A percentile compares a stretch with the other conserved stretches of the same genome.
Conservation (phyloP, 2,329 filamentous ascomycete genomes). For the Fusarium denticulatum region DNA sequence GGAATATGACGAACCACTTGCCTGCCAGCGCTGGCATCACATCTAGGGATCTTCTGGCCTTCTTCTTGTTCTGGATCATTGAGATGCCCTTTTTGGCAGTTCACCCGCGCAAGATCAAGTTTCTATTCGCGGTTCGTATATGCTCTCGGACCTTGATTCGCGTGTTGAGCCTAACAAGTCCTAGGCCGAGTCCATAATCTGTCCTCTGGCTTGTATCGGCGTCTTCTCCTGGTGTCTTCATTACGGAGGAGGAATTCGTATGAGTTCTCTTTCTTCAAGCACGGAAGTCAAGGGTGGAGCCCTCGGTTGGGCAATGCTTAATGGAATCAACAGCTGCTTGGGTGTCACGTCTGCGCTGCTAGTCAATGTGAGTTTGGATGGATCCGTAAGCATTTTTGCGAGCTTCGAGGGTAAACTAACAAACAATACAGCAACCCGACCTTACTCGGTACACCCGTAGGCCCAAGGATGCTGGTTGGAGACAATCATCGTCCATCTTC, state of each 20-base stretch:
- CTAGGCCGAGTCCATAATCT: not conserved
- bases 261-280: not conserved
- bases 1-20: conserved; percentile 46
- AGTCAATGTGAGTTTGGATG: not conserved
- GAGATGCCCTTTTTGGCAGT: conserved; percentile 44
- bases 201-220: not conserved
- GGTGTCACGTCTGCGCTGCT: not conserved
- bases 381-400: not conserved
- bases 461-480: not conserved
- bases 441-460: not conserved
- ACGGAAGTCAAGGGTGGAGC: not conserved
- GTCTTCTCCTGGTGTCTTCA: not conserved
- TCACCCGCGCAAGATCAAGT: not conserved
- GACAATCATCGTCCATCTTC: not conserved
- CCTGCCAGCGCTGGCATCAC: conserved; percentile 47
- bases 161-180: not conserved
- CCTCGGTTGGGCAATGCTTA: not conserved
- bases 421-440: not conserved
- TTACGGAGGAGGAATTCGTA: not conserved
- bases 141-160: not conserved
- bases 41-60: conserved; percentile 48
- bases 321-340: not conserved
- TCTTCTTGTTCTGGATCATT: conserved; percentile 53
- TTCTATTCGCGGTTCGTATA: conserved; percentile 41
- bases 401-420: not conserved